These are phyloP conservation scores for Apophysomyces variabilis DNA, from an alignment of 371 early-diverging fungal genomes.

Conservation along the genomic window DNA sequence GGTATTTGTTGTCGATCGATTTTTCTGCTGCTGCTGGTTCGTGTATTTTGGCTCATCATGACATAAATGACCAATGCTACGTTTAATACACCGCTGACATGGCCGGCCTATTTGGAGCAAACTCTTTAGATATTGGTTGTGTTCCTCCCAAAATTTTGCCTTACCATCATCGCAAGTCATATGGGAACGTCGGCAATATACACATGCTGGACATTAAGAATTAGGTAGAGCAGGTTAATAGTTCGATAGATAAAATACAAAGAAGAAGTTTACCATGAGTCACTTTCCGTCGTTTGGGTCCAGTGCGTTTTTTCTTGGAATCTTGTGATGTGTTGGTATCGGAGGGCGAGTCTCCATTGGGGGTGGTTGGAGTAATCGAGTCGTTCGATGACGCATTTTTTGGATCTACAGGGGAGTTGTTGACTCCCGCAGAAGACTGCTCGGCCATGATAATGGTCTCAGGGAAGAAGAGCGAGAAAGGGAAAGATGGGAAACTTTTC, in stretches of 20 bases:
- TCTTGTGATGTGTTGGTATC: slow-evolving; percentile 30
- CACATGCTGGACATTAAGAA: slow-evolving; percentile 12
- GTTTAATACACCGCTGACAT: slow-evolving; percentile 92
- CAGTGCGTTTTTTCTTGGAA: slow-evolving; percentile 67
- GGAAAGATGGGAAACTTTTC: neutral
- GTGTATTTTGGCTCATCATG: slow-evolving; percentile 77
- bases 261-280: slow-evolving; percentile 60
- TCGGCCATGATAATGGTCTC: neutral
- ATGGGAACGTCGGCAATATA: slow-evolving; percentile 83
- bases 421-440: neutral
- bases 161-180: slow-evolving; percentile 86
- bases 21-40: slow-evolving; percentile 24
- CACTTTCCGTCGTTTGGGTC: slow-evolving; percentile 74
- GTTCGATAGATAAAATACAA: too few relatives aligned
- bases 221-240: neutral
- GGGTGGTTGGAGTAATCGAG: slow-evolving; percentile 8
- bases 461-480: neutral
- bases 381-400: neutral
- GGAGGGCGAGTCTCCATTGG: slow-evolving; percentile 13
- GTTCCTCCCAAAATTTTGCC: neutral
- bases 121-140: neutral
- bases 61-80: slow-evolving; percentile 91
- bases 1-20: slow-evolving; percentile 14
- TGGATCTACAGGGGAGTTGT: neutral
- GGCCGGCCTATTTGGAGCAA: slow-evolving; percentile 66